A percentile compares a stretch with the other conserved stretches of the same genome.
These are phyloP conservation scores for Rhododendron ferrugineum DNA, from an alignment of 148 eudicot genomes.

Conservation along the genomic window DNA sequence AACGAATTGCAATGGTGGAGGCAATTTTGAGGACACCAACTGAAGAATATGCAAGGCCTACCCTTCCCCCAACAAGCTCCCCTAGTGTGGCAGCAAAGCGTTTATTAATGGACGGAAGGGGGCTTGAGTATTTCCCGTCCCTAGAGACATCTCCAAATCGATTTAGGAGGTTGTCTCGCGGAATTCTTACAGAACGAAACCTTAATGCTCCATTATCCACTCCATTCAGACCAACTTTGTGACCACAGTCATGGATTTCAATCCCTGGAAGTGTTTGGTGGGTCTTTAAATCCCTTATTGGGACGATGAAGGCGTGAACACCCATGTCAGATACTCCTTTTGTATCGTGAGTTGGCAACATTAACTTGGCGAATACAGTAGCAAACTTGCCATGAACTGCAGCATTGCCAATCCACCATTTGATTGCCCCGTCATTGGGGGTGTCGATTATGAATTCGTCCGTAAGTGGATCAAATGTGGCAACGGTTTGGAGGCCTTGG, in stretches of 20 bases:
- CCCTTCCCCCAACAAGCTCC: conserved; percentile 97
- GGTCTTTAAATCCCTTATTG: conserved; percentile 74
- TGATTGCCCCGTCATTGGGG: conserved; percentile 86
- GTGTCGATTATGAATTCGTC: conserved; percentile 87
- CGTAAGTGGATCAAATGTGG: conserved; percentile 71
- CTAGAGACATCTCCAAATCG: conserved; percentile 90
- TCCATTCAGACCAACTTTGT: conserved; percentile 91
- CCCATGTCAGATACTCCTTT: conserved; percentile 86
- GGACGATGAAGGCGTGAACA: conserved; percentile 92
- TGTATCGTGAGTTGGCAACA: conserved; percentile 68
- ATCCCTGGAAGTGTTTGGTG: conserved; percentile 73
- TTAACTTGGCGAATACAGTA: conserved; percentile 79
- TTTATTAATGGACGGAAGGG: conserved; percentile 72
- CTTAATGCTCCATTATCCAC: conserved; percentile 92
- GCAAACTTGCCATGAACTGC: conserved; percentile 95
- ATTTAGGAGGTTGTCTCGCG: conserved; percentile 86
- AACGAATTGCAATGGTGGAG: conserved; percentile 68
- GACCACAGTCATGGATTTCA: conserved; percentile 93
- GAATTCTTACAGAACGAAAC: conserved; percentile 76
- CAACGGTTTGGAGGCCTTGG: conserved; percentile 82
- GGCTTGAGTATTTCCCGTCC: conserved; percentile 84
- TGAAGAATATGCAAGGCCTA: conserved; percentile 88
- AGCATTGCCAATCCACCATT: conserved; percentile 99
- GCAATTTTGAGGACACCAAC: conserved; percentile 78
- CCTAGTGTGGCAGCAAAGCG: conserved; percentile 89